Evolutionary conservation across 176 grass and related monocot species (phyloP).

Genomic region (Dendrocalamus sinicus): DNA sequence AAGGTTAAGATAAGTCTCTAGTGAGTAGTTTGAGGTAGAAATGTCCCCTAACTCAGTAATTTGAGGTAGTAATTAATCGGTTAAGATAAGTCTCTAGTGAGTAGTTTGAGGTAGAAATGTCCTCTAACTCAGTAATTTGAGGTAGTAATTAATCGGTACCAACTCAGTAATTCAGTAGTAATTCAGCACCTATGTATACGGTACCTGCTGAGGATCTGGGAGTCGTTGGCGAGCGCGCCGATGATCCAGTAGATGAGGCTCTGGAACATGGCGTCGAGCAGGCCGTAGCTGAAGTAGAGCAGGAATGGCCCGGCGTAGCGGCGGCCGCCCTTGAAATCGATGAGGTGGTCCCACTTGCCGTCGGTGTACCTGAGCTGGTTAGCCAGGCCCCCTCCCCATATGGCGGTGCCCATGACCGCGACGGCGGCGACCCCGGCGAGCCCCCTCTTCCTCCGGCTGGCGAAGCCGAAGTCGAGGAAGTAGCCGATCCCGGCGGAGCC

Average conservation of each 20-base stretch:
- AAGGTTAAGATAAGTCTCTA: too few species aligned
- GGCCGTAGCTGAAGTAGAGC: slow-evolving; percentile 90
- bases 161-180: neutral
- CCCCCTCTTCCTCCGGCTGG: slow-evolving; percentile 59
- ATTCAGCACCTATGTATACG: neutral
- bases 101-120: neutral
- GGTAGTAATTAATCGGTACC: neutral
- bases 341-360: neutral
- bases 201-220: slow-evolving; percentile 86
- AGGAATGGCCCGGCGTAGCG: slow-evolving; percentile 62
- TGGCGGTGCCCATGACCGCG: slow-evolving; percentile 64
- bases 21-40: neutral
- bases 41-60: neutral
- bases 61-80: neutral
- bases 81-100: too few species aligned
- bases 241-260: slow-evolving; percentile 97
- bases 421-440: slow-evolving; percentile 54
- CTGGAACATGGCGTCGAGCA: slow-evolving; percentile 97
- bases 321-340: slow-evolving; percentile 72
- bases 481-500: slow-evolving; percentile 72
- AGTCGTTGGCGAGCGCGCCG: slow-evolving; percentile 68
- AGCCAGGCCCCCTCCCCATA: slow-evolving; percentile 77
- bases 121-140: neutral
- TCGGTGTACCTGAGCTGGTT: slow-evolving; percentile 63
- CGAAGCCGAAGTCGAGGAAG: slow-evolving; percentile 87